A percentile compares a stretch with the other conserved stretches of the same genome.
phyloP scores from a whole-genome alignment of 352 stramenopile genomes.

The Globisporangium cylindrosporum region DNA sequence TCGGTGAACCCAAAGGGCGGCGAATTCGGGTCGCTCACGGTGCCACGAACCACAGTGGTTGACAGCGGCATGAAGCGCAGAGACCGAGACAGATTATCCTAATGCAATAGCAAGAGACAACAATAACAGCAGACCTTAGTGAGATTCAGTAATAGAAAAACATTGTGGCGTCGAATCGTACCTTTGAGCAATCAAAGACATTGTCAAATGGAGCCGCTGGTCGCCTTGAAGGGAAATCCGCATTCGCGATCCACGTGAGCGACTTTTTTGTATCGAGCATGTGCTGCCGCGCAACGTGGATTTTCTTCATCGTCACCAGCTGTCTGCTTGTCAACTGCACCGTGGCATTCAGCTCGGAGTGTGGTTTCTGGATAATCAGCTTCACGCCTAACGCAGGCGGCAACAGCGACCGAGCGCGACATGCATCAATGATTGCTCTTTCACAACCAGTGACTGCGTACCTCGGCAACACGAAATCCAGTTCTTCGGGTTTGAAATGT shows the following conservation, averaged over 20 bases:
- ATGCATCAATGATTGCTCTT: neutral
- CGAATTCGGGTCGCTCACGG: neutral
- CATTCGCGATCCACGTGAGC: slow-evolving; percentile 1
- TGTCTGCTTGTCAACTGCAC: neutral
- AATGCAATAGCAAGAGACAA: neutral
- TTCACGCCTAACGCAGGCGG: slow-evolving; percentile 4
- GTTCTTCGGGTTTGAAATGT: neutral
- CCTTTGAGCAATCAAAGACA: slow-evolving; percentile 2
- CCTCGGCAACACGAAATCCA: slow-evolving; percentile 8
- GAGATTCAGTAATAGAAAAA: too few species aligned
- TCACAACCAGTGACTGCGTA: slow-evolving; percentile 3
- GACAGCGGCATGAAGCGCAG: slow-evolving; percentile 4
- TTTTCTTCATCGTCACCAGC: slow-evolving; percentile 1
- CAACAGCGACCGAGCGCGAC: neutral
- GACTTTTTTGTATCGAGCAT: neutral
- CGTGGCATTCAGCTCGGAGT: neutral
- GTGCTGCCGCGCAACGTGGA: slow-evolving; percentile 1
- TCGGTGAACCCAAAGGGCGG: slow-evolving; percentile 7
- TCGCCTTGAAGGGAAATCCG: neutral
- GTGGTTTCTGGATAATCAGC: neutral
- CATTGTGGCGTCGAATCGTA: neutral
- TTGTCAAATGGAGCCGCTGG: slow-evolving; percentile 3
- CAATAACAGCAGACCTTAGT: too few species aligned
- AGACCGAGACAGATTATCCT: neutral
- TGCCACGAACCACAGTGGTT: neutral